These are phyloP conservation scores for Streptanthus diversifolius DNA, from an alignment of 345 rosid species.

Conservation along the genomic window DNA sequence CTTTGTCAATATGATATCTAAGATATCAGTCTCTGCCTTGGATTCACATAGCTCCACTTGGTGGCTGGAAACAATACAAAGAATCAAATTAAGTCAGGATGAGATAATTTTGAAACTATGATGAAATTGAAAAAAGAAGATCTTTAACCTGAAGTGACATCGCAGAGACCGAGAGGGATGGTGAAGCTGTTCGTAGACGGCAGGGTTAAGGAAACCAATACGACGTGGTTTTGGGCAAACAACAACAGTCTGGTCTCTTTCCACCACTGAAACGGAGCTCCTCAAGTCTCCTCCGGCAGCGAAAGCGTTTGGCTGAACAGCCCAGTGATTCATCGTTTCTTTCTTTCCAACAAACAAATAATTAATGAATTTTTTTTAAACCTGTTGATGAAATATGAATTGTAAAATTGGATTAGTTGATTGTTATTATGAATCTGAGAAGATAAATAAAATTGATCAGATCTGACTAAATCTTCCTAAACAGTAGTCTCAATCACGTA, in stretches of 20 bases:
- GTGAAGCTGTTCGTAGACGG: conserved; percentile 31
- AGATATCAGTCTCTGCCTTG: conserved; percentile 63
- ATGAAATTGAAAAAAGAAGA: too few species aligned
- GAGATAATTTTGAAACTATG: neutral
- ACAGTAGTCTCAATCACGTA: neutral
- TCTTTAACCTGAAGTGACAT: conserved; percentile 53
- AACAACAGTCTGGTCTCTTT: conserved; percentile 50
- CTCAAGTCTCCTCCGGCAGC: conserved; percentile 54
- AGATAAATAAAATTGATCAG: neutral
- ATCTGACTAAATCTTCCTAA: neutral
- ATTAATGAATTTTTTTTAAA: neutral
- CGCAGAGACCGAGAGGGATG: conserved; percentile 53
- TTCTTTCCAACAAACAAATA: neutral
- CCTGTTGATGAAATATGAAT: conserved; percentile 4
- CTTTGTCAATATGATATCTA: conserved; percentile 80
- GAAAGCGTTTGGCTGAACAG: conserved; percentile 50
- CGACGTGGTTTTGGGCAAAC: conserved; percentile 91
- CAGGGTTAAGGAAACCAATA: conserved; percentile 34
- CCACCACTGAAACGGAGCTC: conserved; percentile 38
- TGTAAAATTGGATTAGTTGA: neutral
- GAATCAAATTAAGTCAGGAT: neutral
- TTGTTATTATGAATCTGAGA: neutral
- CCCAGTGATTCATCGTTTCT: conserved; percentile 59
- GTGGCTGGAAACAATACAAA: conserved; percentile 39
- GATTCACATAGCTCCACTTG: conserved; percentile 56